Conservation (phyloP, 2,329 filamentous ascomycete species). For the Aspergillus thermomutatus region DNA sequence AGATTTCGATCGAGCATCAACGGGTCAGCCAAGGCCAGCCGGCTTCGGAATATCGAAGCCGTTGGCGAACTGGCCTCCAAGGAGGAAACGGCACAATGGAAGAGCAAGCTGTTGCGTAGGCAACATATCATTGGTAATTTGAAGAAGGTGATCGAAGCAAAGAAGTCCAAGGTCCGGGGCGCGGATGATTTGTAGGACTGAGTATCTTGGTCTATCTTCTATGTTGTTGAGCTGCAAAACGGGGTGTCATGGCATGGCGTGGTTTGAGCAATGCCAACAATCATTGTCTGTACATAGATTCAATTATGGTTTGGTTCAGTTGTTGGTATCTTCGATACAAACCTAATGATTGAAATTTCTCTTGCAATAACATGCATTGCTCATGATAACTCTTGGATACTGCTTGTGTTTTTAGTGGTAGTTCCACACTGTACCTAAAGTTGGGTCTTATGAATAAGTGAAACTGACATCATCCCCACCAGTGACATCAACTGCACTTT, state of each 20-base stretch:
- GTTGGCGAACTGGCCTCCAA: slow-evolving; percentile 21
- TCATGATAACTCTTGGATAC: background rate
- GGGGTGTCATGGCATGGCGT: slow-evolving; percentile 6
- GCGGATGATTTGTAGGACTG: slow-evolving; percentile 29
- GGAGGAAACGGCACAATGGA: slow-evolving; percentile 34
- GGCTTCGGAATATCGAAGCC: slow-evolving; percentile 30
- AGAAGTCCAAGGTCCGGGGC: slow-evolving; percentile 31
- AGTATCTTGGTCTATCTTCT: slow-evolving; percentile 3
- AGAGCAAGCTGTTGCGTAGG: slow-evolving; percentile 34
- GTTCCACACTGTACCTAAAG: background rate
- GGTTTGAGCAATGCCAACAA: background rate
- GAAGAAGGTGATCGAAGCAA: slow-evolving; percentile 34
- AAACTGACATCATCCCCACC: slow-evolving; percentile 7
- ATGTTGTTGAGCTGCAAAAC: slow-evolving; percentile 5
- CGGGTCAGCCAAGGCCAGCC: slow-evolving; percentile 30
- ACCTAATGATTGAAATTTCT: background rate
- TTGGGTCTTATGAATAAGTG: background rate
- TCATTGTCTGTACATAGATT: slow-evolving; percentile 11
- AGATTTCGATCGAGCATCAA: slow-evolving; percentile 36
- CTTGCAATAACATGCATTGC: background rate
- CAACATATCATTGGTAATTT: slow-evolving; percentile 34
- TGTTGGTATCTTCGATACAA: background rate
- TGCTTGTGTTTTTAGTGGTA: background rate
- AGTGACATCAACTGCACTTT: slow-evolving; percentile 1
- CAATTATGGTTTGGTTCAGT: background rate